A percentile compares a stretch with the other conserved stretches of the same genome.
phyloP scores from a whole-genome alignment of 805 yeast genomes.

The Myxozyma kluyveri region DNA sequence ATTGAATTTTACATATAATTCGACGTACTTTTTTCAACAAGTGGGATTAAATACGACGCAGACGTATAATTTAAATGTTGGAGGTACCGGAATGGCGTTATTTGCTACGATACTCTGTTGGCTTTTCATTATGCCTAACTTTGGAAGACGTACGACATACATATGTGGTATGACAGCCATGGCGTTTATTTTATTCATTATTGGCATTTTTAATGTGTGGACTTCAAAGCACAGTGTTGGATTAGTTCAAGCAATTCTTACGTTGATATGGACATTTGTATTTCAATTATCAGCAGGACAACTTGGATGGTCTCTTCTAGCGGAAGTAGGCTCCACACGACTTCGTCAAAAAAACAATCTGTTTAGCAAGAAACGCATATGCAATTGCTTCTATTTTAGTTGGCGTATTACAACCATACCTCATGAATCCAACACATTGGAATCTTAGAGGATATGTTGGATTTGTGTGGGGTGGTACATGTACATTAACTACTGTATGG shows the following conservation, averaged over 20 bases:
- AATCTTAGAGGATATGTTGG: constrained; percentile 13
- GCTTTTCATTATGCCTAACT: constrained; percentile 29
- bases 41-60: constrained; percentile 38
- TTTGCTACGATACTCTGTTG: constrained; percentile 41
- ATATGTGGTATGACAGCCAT: constrained; percentile 18
- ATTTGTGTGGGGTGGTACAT: constrained; percentile 39
- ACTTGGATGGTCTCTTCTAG: constrained; percentile 42
- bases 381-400: constrained; percentile 27
- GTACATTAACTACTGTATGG: constrained; percentile 43
- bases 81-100: constrained; percentile 36
- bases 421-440: constrained; percentile 49
- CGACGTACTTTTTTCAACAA: constrained; percentile 52
- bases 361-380: constrained; percentile 42
- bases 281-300: constrained; percentile 50
- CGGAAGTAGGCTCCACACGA: constrained; percentile 46
- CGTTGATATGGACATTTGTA: constrained; percentile 47
- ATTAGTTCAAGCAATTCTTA: constrained; percentile 42
- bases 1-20: constrained; percentile 21
- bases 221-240: constrained; percentile 16
- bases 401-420: constrained; percentile 42
- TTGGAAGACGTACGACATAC: constrained; percentile 24
- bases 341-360: constrained; percentile 46
- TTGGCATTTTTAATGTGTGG: constrained; percentile 26
- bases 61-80: constrained; percentile 49
- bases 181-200: constrained; percentile 12